A percentile compares a stretch with the other conserved stretches of the same genome.
Conservation (phyloP, 2,329 filamentous ascomycete genomes). For the Neoscytalidium dimidiatum region DNA sequence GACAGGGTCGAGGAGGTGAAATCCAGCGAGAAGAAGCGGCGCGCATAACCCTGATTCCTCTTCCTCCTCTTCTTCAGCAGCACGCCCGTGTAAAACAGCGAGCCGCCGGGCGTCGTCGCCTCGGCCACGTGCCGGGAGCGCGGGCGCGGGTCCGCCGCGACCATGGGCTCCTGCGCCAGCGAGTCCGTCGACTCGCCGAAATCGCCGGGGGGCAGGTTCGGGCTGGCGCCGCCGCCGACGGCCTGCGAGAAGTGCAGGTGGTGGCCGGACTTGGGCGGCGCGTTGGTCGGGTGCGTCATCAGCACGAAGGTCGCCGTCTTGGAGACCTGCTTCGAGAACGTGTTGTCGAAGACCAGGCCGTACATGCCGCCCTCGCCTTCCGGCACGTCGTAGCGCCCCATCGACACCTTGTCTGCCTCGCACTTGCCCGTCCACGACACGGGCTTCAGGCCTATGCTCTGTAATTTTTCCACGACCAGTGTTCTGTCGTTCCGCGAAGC, state of each 20-base stretch:
- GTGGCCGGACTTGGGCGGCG: conserved; percentile 72
- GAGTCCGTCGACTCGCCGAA: conserved; percentile 58
- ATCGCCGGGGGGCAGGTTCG: conserved; percentile 38
- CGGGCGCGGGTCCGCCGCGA: conserved; percentile 42
- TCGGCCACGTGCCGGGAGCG: conserved; percentile 36
- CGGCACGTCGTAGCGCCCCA: conserved; percentile 82
- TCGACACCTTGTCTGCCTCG: conserved; percentile 92
- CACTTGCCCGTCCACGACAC: conserved; percentile 88
- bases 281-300: conserved; percentile 85
- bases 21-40: conserved; percentile 93
- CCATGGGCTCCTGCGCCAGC: conserved; percentile 40
- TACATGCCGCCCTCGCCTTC: conserved; percentile 84
- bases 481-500: conserved; percentile 69
- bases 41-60: conserved; percentile 89
- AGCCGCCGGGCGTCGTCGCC: conserved; percentile 26
- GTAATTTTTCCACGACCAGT: conserved; percentile 67
- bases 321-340: conserved; percentile 87
- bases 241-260: conserved; percentile 63
- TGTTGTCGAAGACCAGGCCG: conserved; percentile 96
- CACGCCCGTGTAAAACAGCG: conserved; percentile 76
- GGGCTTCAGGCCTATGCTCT: conserved; percentile 62
- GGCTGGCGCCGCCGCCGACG: conserved; percentile 51
- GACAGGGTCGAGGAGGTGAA: conserved; percentile 92
- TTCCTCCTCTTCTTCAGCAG: conserved; percentile 90
- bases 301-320: conserved; percentile 96